phyloP scores from a whole-genome alignment of 305 asterid species.

The Fraxinus angustifolia region DNA sequence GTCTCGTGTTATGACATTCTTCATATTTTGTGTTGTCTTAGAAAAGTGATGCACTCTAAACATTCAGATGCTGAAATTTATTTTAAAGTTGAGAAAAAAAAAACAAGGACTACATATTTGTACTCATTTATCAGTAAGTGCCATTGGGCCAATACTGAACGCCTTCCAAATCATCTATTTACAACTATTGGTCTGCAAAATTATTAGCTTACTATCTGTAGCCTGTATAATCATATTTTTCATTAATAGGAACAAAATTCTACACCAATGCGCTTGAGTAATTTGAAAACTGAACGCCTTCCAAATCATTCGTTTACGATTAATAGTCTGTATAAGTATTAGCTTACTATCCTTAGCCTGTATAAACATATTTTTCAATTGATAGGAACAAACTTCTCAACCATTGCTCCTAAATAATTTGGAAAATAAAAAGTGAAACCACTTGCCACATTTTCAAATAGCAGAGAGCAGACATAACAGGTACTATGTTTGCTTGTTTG shows the following conservation, averaged over 20 bases:
- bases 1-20: neutral
- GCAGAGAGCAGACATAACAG: neutral
- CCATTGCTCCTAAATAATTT: neutral
- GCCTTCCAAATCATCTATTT: neutral
- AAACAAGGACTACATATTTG: neutral
- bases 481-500: neutral
- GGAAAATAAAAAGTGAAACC: neutral
- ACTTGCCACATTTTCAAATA: neutral
- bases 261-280: neutral
- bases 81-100: neutral
- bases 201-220: neutral
- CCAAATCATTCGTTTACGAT: too few relatives aligned
- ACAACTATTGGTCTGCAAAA: neutral
- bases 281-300: neutral
- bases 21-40: neutral
- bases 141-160: neutral
- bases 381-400: neutral
- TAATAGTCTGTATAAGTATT: neutral
- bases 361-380: neutral
- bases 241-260: neutral
- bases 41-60: neutral
- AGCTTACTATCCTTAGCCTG: neutral
- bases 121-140: neutral
- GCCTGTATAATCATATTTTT: neutral
- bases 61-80: neutral